Evolutionary conservation across 202 grass and related monocot genomes (phyloP), one percentile per base, ranked within the genome.

Genomic region (Sporobolus alterniflorus): DNA sequence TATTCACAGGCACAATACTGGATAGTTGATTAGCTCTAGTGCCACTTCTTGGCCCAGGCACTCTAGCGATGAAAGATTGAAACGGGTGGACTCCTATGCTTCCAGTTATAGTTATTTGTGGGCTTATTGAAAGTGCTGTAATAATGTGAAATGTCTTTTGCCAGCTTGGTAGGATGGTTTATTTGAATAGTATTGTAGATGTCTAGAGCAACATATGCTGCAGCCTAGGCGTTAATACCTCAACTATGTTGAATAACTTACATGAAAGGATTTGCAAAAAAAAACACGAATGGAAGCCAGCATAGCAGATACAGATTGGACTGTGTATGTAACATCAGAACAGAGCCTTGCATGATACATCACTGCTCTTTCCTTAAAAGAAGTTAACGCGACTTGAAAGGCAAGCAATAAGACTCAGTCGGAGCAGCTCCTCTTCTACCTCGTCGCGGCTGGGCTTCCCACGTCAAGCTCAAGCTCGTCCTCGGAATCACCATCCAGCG

Each of bases 71-170:
- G n/a, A n/a, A 79, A 33, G 15, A 59, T 11, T 40, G 22, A 44
- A 11, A 54, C 16, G 11, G 20, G 44, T 76, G 17, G 57, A 67
- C 30, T 34, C 22, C 77, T 41, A 48, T 10, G 41, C 57, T 59
- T 7, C 39, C 29, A 29, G 24, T 51, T 78, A 21, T 66, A 82
- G 59, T 82, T 36, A 21, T 43, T 0, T n/a, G 31, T 77, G 28
- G 26, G 64, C 42, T 61, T 75, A n/a, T n/a, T n/a, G n/a, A 20
- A 29, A 74, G 20, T 68, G 67, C 24, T 73, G 66, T 60, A 86
- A 78, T 90, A 86, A 90, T 50, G 11, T 41, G 14, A n/a, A 72
- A 32, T 64, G 40, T 67, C 11, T 63, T 14, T 60, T 25, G 44
- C 71, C 66, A 73, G 60, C 21, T 55, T 82, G 66, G 48, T 44